A percentile compares a stretch with the other conserved stretches of the same genome.
Evolutionary conservation across 1,284 basidiomycete genomes (phyloP).

Genomic region (Sporisorium exsertum): DNA sequence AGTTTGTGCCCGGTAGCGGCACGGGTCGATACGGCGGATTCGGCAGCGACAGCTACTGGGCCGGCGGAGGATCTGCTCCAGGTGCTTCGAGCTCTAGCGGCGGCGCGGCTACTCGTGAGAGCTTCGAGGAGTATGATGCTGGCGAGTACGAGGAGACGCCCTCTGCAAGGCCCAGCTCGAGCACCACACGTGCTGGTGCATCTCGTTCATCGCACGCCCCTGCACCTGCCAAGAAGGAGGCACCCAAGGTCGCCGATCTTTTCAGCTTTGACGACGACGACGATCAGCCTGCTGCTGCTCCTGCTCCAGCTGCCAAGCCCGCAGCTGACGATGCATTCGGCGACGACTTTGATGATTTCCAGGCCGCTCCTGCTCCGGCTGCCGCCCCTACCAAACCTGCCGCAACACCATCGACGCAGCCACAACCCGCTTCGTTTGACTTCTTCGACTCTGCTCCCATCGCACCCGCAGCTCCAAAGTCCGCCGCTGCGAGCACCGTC

Average conservation of each 20-base stretch:
- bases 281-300: constrained; percentile 70
- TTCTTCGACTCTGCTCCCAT: constrained; percentile 70
- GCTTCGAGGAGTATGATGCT: constrained; percentile 94
- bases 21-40: constrained; percentile 83
- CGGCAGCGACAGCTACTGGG: constrained; percentile 76
- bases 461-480: constrained; percentile 14
- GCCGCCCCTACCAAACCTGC: constrained; percentile 73
- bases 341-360: constrained; percentile 65
- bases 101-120: constrained; percentile 70
- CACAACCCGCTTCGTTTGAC: constrained; percentile 71
- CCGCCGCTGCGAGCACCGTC: constrained; percentile 16
- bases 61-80: constrained; percentile 72
- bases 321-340: constrained; percentile 47
- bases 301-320: constrained; percentile 38
- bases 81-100: constrained; percentile 73
- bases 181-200: constrained; percentile 25
- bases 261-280: constrained; percentile 82
- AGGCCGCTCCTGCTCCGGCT: constrained; percentile 43
- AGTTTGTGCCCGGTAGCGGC: constrained; percentile 75
- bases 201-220: constrained; percentile 19
- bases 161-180: constrained; percentile 23
- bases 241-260: constrained; percentile 74
- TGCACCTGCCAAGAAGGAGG: constrained; percentile 53
- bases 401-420: constrained; percentile 72
- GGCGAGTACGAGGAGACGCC: constrained; percentile 85